Evolutionary conservation across 2,329 filamentous ascomycete species (phyloP), one percentile per base, ranked within the genome.

Genomic region (Fusarium devonianum): DNA sequence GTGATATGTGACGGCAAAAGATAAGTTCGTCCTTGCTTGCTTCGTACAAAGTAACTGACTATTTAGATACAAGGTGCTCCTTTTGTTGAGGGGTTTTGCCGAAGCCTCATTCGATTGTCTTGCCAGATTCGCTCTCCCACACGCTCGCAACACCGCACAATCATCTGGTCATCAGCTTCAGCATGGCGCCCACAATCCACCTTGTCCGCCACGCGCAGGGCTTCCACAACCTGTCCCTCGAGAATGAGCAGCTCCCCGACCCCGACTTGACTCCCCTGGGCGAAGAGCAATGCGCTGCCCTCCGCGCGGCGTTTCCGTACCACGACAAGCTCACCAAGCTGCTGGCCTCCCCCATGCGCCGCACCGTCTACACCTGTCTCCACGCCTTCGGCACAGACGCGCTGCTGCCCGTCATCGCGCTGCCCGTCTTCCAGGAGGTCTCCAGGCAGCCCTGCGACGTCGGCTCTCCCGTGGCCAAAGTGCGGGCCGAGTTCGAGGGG

Each of bases 371-470:
- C 72, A 96, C 92, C 2, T 86, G 88, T 23, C 78, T 91, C 21
- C 74, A 84, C 43, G 81, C 83, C 34, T 95, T 96, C 70, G 80
- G 78, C 13, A 77, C 83, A 40, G 64, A 76, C 16, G 49, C 60
- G 6, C 71, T 73, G 5, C 69, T 71, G 22, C 70, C 70, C 45
- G 79, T 95, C 40, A 72, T 88, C 18, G 85, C 86, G 2, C 74
- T 94, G 10, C 90, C 90, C 1, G 84, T 89, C 55, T 74, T 90
- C 4, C 92, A 96, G 72, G 92, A 96, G 71, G 85, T 90, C 0
- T 87, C 84, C 4, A 79, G 85, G 41, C 75, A 86, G 21, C 86
- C 89, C 1, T 92, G 90, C 70, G 92, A 96, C 67, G 86, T 83
- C 2, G 92, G 92, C 2, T 85, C 81, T 25, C 71, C 80, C 2